A percentile compares a stretch with the other conserved stretches of the same genome.
Conservation (phyloP, 1,284 basidiomycete genomes). For the Termitomyces sp. region DNA sequence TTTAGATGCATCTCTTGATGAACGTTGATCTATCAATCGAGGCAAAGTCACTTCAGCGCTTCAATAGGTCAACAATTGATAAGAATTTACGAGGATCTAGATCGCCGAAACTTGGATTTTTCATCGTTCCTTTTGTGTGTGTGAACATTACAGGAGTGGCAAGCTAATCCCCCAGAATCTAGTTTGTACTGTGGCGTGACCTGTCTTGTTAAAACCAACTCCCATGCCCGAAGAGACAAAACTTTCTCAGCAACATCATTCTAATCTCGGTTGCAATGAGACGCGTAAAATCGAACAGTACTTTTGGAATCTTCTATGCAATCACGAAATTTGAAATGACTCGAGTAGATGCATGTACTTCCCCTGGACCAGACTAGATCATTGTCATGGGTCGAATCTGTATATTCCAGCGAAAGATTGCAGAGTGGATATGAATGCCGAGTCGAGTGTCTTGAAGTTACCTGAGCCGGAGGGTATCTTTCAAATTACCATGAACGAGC, state of each 20-base stretch:
- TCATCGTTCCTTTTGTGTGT: neutral
- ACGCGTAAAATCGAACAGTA: neutral
- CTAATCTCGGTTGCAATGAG: neutral
- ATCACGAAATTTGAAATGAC: conserved; percentile 1
- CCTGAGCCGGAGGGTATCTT: neutral
- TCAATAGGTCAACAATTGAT: too few species aligned
- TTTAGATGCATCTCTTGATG: too few species aligned
- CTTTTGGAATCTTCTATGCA: neutral
- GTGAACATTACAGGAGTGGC: neutral
- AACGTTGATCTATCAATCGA: too few species aligned
- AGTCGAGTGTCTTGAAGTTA: neutral
- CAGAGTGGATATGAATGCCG: neutral
- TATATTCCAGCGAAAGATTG: neutral
- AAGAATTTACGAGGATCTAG: too few species aligned
- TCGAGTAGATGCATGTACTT: conserved; percentile 1
- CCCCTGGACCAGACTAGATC: conserved; percentile 5
- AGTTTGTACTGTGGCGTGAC: neutral
- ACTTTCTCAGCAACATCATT: neutral
- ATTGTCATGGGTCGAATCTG: conserved; percentile 1
- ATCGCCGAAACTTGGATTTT: too few species aligned
- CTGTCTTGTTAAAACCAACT: neutral
- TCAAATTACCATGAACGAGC: neutral
- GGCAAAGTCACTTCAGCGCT: too few species aligned
- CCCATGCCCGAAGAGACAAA: neutral
- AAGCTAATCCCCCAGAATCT: neutral